These are phyloP conservation scores for Gnetum montanum DNA, from an alignment of 75 land plant genomes.

Conservation along the genomic window DNA sequence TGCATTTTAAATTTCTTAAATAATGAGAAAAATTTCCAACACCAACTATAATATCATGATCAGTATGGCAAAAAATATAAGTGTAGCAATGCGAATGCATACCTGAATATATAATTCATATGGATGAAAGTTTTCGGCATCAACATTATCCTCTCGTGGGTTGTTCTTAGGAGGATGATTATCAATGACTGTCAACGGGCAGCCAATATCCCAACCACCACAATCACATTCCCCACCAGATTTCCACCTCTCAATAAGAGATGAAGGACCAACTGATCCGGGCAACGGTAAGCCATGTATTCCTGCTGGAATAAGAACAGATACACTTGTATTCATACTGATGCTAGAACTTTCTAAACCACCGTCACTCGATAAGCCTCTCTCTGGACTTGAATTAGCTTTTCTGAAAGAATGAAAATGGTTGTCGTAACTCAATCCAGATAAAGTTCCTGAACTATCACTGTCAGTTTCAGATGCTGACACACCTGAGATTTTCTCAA, in stretches of 20 bases:
- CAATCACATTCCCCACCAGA: slow-evolving; percentile 76
- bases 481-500: slow-evolving; percentile 5
- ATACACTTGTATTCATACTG: slow-evolving; percentile 3
- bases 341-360: slow-evolving; percentile 2
- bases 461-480: not conserved
- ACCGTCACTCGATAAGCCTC: not conserved
- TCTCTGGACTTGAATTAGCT: not conserved
- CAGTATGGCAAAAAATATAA: not conserved
- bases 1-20: slow-evolving; percentile 5
- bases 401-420: not conserved
- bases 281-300: slow-evolving; percentile 41
- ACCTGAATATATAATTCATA: slow-evolving; percentile 38
- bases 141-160: slow-evolving; percentile 4
- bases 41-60: not conserved
- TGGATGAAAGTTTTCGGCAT: slow-evolving; percentile 3
- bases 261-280: slow-evolving; percentile 40
- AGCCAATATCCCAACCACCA: slow-evolving; percentile 89
- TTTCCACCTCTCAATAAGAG: slow-evolving; percentile 62
- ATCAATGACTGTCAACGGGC: slow-evolving; percentile 32
- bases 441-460: slow-evolving; percentile 1
- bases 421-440: not conserved
- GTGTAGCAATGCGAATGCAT: slow-evolving; percentile 1
- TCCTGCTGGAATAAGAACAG: slow-evolving; percentile 55
- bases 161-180: not conserved
- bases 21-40: not conserved